Conservation (phyloP, 116 monocot genomes). For the Iris pallida region DNA sequence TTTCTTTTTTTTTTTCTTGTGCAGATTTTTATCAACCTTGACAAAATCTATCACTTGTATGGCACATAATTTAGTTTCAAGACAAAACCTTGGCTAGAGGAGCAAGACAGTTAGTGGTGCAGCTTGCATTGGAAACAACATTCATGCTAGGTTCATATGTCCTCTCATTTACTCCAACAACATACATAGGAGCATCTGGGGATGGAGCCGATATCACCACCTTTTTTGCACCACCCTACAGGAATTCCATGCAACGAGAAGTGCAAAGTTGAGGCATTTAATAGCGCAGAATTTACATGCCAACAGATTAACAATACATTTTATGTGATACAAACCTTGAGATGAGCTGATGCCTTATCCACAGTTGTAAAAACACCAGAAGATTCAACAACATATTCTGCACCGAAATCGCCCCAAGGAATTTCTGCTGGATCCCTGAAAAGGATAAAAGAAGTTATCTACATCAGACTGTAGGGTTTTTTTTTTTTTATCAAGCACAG, state of each 20-base stretch:
- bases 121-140: constrained; percentile 96
- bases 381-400: constrained; percentile 93
- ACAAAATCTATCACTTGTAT: not conserved
- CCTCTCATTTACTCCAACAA: constrained; percentile 94
- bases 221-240: constrained; percentile 94
- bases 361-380: constrained; percentile 93
- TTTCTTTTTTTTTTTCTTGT: not conserved
- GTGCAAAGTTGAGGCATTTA: too few species aligned
- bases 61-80: not conserved
- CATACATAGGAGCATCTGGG: constrained; percentile 99
- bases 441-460: not conserved
- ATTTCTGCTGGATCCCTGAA: constrained; percentile 77
- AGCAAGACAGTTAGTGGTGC: constrained; percentile 97
- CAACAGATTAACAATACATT: not conserved
- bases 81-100: constrained; percentile 79
- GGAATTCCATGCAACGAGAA: too few species aligned
- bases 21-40: not conserved
- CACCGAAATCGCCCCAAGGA: constrained; percentile 76
- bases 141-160: constrained; percentile 67
- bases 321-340: constrained; percentile 56
- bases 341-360: constrained; percentile 86
- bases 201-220: constrained; percentile 93
- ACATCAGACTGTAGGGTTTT: too few species aligned
- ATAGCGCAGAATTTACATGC: constrained; percentile 3
- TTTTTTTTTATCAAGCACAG: too few species aligned